phyloP scores from a whole-genome alignment of 768 basidiomycete genomes.

The Sistotremastrum niveocremeum region DNA sequence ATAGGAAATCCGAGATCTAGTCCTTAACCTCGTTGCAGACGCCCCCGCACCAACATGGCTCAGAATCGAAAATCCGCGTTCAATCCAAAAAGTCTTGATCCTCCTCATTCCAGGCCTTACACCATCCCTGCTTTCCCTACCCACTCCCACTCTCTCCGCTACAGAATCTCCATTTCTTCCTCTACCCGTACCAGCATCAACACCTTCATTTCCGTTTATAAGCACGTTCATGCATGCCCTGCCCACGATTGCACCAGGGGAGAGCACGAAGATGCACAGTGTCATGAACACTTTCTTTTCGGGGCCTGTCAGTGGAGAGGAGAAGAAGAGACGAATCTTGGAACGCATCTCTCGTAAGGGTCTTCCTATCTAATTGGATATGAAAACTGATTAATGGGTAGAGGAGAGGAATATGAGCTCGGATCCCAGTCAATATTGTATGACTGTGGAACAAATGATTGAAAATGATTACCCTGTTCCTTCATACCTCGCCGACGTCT shows the following conservation, averaged over 20 bases:
- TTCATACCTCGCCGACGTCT: slow-evolving; percentile 65
- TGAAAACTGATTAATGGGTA: slow-evolving; percentile 13
- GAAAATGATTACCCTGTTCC: slow-evolving; percentile 91
- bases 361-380: background rate
- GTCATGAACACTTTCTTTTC: slow-evolving; percentile 76
- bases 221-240: slow-evolving; percentile 85
- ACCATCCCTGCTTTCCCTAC: slow-evolving; percentile 55
- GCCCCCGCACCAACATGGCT: slow-evolving; percentile 82
- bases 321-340: slow-evolving; percentile 52
- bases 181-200: slow-evolving; percentile 23
- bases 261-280: slow-evolving; percentile 71
- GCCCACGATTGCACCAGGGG: slow-evolving; percentile 88
- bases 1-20: slow-evolving; percentile 81
- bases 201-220: slow-evolving; percentile 45
- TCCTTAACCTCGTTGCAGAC: slow-evolving; percentile 71
- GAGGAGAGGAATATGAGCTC: slow-evolving; percentile 49
- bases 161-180: slow-evolving; percentile 9
- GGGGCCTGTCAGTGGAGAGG: slow-evolving; percentile 63
- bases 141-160: slow-evolving; percentile 19
- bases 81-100: slow-evolving; percentile 66
- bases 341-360: slow-evolving; percentile 27
- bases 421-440: slow-evolving; percentile 55
- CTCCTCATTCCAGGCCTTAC: slow-evolving; percentile 83
- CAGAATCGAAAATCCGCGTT: slow-evolving; percentile 63
- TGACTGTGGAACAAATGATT: slow-evolving; percentile 77